These are phyloP conservation scores for Saccharum officinarum DNA, from an alignment of 176 grass and related monocot species.

Conservation along the genomic window DNA sequence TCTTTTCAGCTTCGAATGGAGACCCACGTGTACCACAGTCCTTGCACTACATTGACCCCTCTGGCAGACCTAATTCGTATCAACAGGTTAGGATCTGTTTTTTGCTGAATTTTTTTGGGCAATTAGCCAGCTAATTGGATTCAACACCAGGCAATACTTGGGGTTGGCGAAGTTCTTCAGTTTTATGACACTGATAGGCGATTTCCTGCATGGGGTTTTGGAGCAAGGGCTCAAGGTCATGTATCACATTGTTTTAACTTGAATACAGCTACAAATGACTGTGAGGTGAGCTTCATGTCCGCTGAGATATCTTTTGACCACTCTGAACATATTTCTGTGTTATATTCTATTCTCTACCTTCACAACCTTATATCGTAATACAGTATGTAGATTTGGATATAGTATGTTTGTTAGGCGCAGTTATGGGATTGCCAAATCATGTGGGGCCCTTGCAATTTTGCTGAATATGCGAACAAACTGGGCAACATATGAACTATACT, in stretches of 20 bases:
- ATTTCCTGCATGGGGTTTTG: conserved; percentile 97
- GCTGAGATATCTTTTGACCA: conserved; percentile 14
- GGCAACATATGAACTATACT: not conserved
- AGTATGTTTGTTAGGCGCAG: not conserved
- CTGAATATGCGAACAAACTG: not conserved
- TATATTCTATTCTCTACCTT: not conserved
- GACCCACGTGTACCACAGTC: conserved; percentile 72
- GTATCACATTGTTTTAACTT: conserved; percentile 95
- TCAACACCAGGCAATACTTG: conserved; percentile 68
- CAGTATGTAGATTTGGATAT: not conserved
- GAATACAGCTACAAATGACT: conserved; percentile 52
- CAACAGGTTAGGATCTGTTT: conserved; percentile 62
- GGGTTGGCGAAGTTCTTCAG: conserved; percentile 84
- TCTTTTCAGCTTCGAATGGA: conserved; percentile 85
- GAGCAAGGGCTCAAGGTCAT: conserved; percentile 55
- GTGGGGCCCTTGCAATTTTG: conserved; percentile 9
- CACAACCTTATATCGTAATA: not conserved
- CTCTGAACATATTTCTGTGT: not conserved
- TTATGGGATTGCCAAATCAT: conserved; percentile 1
- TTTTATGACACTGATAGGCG: conserved; percentile 89
- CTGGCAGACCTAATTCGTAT: conserved; percentile 86
- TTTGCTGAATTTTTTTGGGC: not conserved
- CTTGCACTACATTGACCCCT: conserved; percentile 93
- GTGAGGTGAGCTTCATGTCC: conserved; percentile 54
- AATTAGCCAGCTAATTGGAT: conserved; percentile 7